Evolutionary conservation across 169 alveolate species (phyloP).

Genomic region (Plasmodium reichenowi): DNA sequence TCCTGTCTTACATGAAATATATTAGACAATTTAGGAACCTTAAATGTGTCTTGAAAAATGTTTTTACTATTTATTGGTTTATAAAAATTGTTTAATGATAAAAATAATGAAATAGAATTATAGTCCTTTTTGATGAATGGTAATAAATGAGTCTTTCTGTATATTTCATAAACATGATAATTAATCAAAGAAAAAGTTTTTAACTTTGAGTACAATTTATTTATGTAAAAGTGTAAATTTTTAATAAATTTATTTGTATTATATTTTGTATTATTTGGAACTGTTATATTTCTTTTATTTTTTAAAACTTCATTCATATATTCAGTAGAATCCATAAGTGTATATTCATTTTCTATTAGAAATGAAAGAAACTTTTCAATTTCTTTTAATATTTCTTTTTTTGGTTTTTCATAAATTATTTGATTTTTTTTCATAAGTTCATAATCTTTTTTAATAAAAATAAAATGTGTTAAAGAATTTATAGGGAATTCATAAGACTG

Average conservation of each 20-base stretch:
- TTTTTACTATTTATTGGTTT: constrained; percentile 37
- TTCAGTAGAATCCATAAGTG: constrained; percentile 44
- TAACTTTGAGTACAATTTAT: constrained; percentile 21
- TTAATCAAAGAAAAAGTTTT: constrained; percentile 20
- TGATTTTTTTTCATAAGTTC: constrained; percentile 4
- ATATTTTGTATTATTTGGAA: neutral
- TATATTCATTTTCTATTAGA: constrained; percentile 61
- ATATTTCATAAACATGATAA: constrained; percentile 68
- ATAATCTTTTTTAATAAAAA: constrained; percentile 50
- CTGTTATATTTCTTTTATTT: constrained; percentile 10
- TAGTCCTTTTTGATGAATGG: constrained; percentile 47
- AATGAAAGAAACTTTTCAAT: constrained; percentile 41
- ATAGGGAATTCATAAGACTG: constrained; percentile 50
- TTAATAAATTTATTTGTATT: constrained; percentile 1
- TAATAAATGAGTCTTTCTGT: constrained; percentile 55
- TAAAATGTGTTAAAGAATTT: constrained; percentile 49
- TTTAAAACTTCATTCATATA: constrained; percentile 23
- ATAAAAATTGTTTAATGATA: constrained; percentile 67
- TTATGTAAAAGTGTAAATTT: constrained; percentile 11
- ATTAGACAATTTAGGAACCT: constrained; percentile 44
- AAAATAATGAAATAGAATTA: constrained; percentile 23
- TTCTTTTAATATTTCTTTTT: constrained; percentile 20
- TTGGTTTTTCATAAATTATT: constrained; percentile 12
- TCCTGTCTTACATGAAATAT: constrained; percentile 76
- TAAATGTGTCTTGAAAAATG: constrained; percentile 35